phyloP scores from a whole-genome alignment of 768 basidiomycete species.

The Mrakia gelida region DNA sequence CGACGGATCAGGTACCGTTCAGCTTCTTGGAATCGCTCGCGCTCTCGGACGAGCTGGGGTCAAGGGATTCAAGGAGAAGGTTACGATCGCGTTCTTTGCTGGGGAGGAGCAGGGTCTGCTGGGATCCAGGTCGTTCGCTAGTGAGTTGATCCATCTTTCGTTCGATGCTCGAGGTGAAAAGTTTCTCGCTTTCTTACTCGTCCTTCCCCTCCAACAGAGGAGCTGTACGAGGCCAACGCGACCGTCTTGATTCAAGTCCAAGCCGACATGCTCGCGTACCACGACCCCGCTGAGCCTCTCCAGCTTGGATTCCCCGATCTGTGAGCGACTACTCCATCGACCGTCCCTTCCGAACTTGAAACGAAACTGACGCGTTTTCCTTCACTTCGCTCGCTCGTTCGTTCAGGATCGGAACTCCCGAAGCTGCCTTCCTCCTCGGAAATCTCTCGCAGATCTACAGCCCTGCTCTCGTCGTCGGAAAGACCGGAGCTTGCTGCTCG shows the following conservation, averaged over 20 bases:
- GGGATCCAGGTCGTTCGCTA: slow-evolving; percentile 73
- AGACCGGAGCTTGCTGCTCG: slow-evolving; percentile 72
- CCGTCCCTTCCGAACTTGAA: slow-evolving; percentile 5
- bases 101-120: slow-evolving; percentile 87
- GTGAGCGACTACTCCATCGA: slow-evolving; percentile 45
- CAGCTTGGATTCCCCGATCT: slow-evolving; percentile 74
- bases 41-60: slow-evolving; percentile 51
- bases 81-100: slow-evolving; percentile 77
- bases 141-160: slow-evolving; percentile 57
- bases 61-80: slow-evolving; percentile 48
- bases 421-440: slow-evolving; percentile 67
- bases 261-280: slow-evolving; percentile 89
- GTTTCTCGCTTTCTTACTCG: no score
- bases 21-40: slow-evolving; percentile 74
- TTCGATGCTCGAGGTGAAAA: no score
- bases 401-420: slow-evolving; percentile 68
- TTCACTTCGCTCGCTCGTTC: not conserved
- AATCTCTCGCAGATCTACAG: slow-evolving; percentile 75
- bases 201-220: slow-evolving; percentile 46
- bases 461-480: slow-evolving; percentile 62
- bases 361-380: not conserved
- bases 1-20: slow-evolving; percentile 61
- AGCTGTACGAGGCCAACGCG: slow-evolving; percentile 56
- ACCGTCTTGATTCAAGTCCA: slow-evolving; percentile 81
- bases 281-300: slow-evolving; percentile 66